phyloP scores from a whole-genome alignment of 495 filamentous ascomycete species.

The Lasiosphaeria ovina region DNA sequence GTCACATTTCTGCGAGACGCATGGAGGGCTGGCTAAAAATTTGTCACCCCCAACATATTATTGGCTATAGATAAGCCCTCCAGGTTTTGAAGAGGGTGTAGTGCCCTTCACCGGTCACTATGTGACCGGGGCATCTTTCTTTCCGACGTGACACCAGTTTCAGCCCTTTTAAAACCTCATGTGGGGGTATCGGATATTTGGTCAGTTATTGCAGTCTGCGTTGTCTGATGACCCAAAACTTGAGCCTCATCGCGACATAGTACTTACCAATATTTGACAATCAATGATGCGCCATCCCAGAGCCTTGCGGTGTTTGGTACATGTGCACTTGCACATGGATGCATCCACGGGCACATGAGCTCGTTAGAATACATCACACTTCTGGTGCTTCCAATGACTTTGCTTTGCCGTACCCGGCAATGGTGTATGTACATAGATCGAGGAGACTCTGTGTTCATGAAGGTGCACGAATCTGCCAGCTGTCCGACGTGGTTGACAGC shows the following conservation, averaged over 20 bases:
- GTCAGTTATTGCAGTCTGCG: neutral
- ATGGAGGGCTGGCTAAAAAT: neutral
- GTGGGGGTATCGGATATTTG: neutral
- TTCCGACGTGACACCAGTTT: neutral
- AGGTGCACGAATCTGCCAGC: no score
- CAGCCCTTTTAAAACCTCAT: neutral
- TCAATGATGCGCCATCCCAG: no score
- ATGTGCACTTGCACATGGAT: no score
- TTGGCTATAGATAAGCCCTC: slow-evolving; percentile 8
- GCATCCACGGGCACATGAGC: no score
- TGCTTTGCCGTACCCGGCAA: no score
- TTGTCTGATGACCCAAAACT: neutral
- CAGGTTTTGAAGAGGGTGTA: neutral
- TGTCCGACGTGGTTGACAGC: no score
- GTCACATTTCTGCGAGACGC: neutral
- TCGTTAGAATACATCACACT: no score
- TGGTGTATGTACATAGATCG: no score
- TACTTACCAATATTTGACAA: neutral
- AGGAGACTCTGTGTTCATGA: no score
- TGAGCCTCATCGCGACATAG: slow-evolving; percentile 1
- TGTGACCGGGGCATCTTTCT: neutral
- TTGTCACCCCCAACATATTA: neutral
- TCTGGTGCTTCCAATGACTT: no score
- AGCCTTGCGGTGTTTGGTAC: no score
- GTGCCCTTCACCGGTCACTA: neutral